Evolutionary conservation across 805 yeast species (phyloP).

Genomic region (Candida sithepensis): DNA sequence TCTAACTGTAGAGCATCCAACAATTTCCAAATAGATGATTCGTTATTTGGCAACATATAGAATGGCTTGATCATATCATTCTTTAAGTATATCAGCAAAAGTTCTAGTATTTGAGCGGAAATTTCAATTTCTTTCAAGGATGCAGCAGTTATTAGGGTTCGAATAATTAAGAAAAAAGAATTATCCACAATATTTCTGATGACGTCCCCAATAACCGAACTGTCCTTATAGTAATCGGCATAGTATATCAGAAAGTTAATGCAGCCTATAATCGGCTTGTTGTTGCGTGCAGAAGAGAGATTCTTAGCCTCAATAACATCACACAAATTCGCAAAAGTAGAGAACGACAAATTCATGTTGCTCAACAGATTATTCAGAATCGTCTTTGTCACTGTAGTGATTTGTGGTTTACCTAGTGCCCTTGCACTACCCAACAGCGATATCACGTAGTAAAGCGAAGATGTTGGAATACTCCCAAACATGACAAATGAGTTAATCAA

Average conservation of each 20-base stretch:
- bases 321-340: conserved; percentile 13
- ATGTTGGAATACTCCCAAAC: conserved; percentile 14
- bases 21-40: conserved; percentile 12
- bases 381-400: conserved; percentile 5
- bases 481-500: conserved; percentile 13
- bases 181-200: conserved; percentile 16
- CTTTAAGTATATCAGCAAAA: conserved; percentile 1
- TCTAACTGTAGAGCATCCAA: conserved; percentile 4
- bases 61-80: conserved; percentile 1
- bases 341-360: conserved; percentile 8
- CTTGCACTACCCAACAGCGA: conserved; percentile 15
- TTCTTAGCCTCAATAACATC: conserved; percentile 16
- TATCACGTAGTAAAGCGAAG: conserved; percentile 10
- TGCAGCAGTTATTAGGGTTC: conserved; percentile 11
- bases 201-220: conserved; percentile 8
- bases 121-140: conserved; percentile 4
- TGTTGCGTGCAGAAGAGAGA: conserved; percentile 6
- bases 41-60: conserved; percentile 7
- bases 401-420: conserved; percentile 7
- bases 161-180: conserved; percentile 14
- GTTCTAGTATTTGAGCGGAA: conserved; percentile 10
- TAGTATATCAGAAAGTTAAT: conserved; percentile 14
- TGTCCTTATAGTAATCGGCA: conserved; percentile 9
- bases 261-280: conserved; percentile 18
- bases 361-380: conserved; percentile 13